Conservation (phyloP, 129 eudicot genomes). For the Flaveria trinervia region DNA sequence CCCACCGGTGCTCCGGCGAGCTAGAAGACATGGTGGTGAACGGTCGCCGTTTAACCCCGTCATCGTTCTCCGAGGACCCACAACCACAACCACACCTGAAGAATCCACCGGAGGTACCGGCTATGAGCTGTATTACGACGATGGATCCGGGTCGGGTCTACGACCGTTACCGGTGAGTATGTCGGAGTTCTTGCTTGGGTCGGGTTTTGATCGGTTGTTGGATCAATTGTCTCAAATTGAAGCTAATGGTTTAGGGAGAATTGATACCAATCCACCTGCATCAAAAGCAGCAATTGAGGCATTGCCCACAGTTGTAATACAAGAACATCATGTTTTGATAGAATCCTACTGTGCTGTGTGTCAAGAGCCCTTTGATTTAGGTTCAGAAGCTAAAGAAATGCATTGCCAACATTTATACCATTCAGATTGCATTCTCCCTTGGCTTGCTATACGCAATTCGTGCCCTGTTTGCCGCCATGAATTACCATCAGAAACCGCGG, state of each 20-base stretch:
- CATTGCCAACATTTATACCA: conserved; percentile 88
- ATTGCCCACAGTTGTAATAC: conserved; percentile 65
- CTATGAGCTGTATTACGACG: conserved; percentile 83
- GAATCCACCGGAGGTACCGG: conserved; percentile 25
- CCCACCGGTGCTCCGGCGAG: conserved; percentile 52
- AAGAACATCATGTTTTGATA: conserved; percentile 43
- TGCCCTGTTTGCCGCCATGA: conserved; percentile 94
- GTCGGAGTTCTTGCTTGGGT: conserved; percentile 33
- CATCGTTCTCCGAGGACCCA: conserved; percentile 40
- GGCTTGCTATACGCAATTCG: conserved; percentile 79
- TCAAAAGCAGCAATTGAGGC: conserved; percentile 89
- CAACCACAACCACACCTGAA: conserved; percentile 11
- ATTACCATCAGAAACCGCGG: conserved; percentile 51
- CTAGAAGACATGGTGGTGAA: conserved; percentile 51
- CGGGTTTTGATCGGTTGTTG: conserved; percentile 70
- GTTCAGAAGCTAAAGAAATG: conserved; percentile 70
- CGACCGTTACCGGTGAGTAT: conserved; percentile 88
- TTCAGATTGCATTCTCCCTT: conserved; percentile 80
- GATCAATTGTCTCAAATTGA: conserved; percentile 64
- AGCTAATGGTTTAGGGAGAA: conserved; percentile 72
- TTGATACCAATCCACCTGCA: conserved; percentile 76
- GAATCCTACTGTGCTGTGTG: conserved; percentile 87
- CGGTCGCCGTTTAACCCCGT: conserved; percentile 68
- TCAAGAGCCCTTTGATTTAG: conserved; percentile 81
- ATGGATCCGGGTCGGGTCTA: conserved; percentile 86